Base-by-base conservation (phyloP, 768 basidiomycete species). In the Collybia mongolica region DNA sequence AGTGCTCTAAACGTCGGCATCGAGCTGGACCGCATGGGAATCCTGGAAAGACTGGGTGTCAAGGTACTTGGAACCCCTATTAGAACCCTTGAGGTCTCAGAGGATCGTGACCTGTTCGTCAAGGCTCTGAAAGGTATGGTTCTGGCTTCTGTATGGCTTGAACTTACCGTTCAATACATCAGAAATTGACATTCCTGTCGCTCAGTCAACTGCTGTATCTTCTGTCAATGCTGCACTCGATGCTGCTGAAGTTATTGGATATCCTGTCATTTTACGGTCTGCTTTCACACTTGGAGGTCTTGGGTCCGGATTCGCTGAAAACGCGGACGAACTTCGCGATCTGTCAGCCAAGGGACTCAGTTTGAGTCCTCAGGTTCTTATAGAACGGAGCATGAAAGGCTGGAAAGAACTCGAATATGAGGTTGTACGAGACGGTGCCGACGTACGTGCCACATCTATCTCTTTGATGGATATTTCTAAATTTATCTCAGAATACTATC, bases 321-420 rank as follows among this genome's bases (percentile, higher is more conserved):
- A 98, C 66, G 78, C 92, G 11, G 90, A 97, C 54, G 97, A 99
- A 75, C 73, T 99, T 49, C 88, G 93, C 50, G 95, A 99, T 68
- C 77, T 99, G 19, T 83, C 93, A 38, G 95, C 97, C 19, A 96
- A 91, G 70, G 83, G 87, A 64, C 81, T 99, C 46, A 86, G 85
- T 63, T 77, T 98, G 23, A 90, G 87, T 57, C 96, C 97, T 41
- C 97, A 98, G 67, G 91, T 98, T 39, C 80, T 99, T 49, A 94
- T 99, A 55, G 97, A 98, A 72, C 89, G 94, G 44, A 92, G 89
- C 59, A 90, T 99, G 88, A 98, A 98, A 72, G 97, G 97, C 24
- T 99, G 97, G 97, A 99, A 99, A 67, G 97, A 99, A 72, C 80
- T 98, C 55, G 97, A 99, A 72, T 99, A 98, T 60, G 97, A 99